Conservation (phyloP, 441 rosid genomes). For the Heliophila coronopifolia region DNA sequence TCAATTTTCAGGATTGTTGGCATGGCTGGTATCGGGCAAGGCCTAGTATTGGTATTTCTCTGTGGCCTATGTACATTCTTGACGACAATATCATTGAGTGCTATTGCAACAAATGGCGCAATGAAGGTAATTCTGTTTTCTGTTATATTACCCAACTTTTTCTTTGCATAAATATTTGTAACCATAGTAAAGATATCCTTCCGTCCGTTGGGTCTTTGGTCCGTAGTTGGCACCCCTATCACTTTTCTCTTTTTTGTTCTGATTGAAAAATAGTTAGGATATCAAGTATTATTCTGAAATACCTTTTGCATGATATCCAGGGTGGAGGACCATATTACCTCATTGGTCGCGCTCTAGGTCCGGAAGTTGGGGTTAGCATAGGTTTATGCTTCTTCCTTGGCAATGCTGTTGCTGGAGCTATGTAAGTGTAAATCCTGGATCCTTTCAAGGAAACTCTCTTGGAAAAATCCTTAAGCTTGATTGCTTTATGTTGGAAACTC, state of each 20-base stretch:
- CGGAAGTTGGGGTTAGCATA: conserved; percentile 98
- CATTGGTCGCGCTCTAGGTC: conserved; percentile 99
- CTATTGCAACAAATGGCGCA: conserved; percentile 99
- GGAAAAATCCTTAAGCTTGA: conserved; percentile 11
- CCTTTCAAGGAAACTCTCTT: conserved; percentile 18
- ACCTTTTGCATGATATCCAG: conserved; percentile 19
- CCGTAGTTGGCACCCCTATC: conserved; percentile 2
- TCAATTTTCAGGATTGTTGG: conserved; percentile 79
- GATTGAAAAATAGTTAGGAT: conserved; percentile 6
- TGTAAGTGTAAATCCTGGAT: conserved; percentile 57
- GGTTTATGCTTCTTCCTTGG: conserved; percentile 99
- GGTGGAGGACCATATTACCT: conserved; percentile 99
- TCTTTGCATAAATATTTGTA: neutral
- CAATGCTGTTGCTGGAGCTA: conserved; percentile 98
- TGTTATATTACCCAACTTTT: neutral
- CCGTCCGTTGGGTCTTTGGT: conserved; percentile 13
- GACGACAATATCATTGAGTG: conserved; percentile 90
- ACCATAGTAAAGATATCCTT: neutral
- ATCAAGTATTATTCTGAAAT: neutral
- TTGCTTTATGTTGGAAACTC: conserved; percentile 23
- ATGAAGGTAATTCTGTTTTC: conserved; percentile 63
- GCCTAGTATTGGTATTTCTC: conserved; percentile 68
- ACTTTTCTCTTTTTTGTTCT: conserved; percentile 8
- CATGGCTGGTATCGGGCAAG: conserved; percentile 90
- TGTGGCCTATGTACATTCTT: conserved; percentile 95